Conservation (phyloP, 495 filamentous ascomycete species). For the Hypoxylon trugodes region DNA sequence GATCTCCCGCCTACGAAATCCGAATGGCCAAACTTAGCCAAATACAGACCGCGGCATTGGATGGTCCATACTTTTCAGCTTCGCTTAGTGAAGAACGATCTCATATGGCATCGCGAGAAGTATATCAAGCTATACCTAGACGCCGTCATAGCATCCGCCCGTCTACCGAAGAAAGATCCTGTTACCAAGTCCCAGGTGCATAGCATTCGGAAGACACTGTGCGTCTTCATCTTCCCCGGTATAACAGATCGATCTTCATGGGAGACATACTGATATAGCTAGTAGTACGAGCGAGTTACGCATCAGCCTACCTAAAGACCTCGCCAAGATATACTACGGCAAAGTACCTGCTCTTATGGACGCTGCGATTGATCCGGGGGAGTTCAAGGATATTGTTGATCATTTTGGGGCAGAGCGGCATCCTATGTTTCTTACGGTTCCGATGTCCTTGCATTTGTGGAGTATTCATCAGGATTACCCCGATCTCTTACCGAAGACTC, state of each 20-base stretch:
- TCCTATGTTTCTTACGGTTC: constrained; percentile 34
- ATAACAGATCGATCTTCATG: not conserved
- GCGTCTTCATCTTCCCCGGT: not conserved
- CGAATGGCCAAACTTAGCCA: constrained; percentile 29
- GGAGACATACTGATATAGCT: constrained; percentile 2
- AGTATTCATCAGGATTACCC: constrained; percentile 34
- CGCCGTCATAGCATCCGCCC: constrained; percentile 22
- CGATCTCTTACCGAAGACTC: constrained; percentile 36
- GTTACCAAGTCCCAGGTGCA: constrained; percentile 5
- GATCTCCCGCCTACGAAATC: constrained; percentile 2
- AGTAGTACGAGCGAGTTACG: constrained; percentile 20
- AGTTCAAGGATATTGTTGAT: constrained; percentile 22
- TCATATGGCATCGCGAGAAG: constrained; percentile 37
- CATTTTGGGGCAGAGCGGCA: constrained; percentile 34
- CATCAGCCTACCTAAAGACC: constrained; percentile 28
- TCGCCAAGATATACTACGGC: constrained; percentile 27
- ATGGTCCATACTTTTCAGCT: constrained; percentile 23
- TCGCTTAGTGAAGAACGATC: constrained; percentile 20
- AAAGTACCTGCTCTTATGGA: constrained; percentile 30
- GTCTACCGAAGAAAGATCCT: constrained; percentile 27
- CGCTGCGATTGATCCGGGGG: constrained; percentile 19
- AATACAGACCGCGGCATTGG: constrained; percentile 22
- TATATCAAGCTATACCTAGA: constrained; percentile 30
- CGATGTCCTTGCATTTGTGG: constrained; percentile 34
- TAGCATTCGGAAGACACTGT: constrained; percentile 22